Conservation (phyloP, 371 early-diverging fungal genomes). For the Syncephalastrum contaminatum region DNA sequence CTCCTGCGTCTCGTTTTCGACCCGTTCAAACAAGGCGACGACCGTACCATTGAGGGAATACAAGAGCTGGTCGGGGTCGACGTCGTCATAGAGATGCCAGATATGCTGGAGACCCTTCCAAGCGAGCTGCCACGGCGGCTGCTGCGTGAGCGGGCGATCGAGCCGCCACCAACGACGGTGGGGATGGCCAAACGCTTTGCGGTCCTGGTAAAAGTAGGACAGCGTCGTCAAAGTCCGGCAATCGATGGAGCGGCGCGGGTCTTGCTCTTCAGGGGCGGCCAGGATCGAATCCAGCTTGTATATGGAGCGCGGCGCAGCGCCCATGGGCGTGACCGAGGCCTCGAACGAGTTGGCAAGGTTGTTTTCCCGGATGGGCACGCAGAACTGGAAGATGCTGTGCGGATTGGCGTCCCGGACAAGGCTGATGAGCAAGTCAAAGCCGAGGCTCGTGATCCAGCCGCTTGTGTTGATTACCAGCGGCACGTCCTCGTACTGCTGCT, state of each 20-base stretch:
- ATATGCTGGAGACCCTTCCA: constrained; percentile 58
- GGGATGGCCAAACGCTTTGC: constrained; percentile 4
- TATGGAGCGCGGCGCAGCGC: neutral
- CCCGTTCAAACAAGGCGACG: constrained; percentile 67
- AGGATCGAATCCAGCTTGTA: constrained; percentile 6
- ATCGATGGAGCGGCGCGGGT: constrained; percentile 20
- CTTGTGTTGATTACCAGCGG: constrained; percentile 83
- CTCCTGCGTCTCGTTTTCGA: neutral
- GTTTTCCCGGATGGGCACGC: constrained; percentile 16
- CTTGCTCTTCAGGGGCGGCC: no score
- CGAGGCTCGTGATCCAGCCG: constrained; percentile 83
- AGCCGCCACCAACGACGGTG: constrained; percentile 55
- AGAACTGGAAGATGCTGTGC: constrained; percentile 52
- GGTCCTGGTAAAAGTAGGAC: constrained; percentile 43
- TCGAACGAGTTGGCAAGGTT: constrained; percentile 40
- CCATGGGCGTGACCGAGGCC: constrained; percentile 9
- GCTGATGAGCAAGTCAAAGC: constrained; percentile 65
- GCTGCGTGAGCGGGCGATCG: constrained; percentile 46
- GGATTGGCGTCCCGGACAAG: constrained; percentile 53
- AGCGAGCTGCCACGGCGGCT: constrained; percentile 60
- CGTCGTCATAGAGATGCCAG: constrained; percentile 60
- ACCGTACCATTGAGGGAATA: constrained; percentile 74
- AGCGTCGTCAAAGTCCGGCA: constrained; percentile 53
- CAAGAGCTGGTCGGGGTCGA: constrained; percentile 68
- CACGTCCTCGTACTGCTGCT: constrained; percentile 35